A percentile compares a stretch with the other conserved stretches of the same genome.
These are phyloP conservation scores for Chlorophyllum brunneum DNA, from an alignment of 768 basidiomycete species.

Conservation along the genomic window DNA sequence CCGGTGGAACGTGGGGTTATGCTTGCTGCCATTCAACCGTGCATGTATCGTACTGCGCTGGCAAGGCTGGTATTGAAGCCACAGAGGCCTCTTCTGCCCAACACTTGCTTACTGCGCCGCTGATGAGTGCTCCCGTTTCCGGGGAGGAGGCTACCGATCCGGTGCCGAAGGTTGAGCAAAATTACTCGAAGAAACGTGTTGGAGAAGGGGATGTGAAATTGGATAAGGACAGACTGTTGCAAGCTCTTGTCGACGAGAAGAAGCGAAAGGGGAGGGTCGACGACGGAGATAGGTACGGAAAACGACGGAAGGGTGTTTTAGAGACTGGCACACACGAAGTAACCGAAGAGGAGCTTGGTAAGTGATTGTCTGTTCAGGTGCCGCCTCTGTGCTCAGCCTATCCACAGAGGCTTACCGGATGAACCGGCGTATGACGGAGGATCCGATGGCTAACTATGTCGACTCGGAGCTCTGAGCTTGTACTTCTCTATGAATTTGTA, in stretches of 20 bases:
- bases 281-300: slow-evolving; percentile 53
- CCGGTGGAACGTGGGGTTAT: slow-evolving; percentile 82
- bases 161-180: slow-evolving; percentile 51
- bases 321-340: slow-evolving; percentile 65
- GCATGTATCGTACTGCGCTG: slow-evolving; percentile 90
- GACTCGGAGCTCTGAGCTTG: slow-evolving; percentile 40
- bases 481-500: not conserved
- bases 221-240: slow-evolving; percentile 63
- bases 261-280: slow-evolving; percentile 63
- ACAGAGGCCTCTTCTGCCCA: slow-evolving; percentile 71
- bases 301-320: slow-evolving; percentile 51
- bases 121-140: slow-evolving; percentile 19
- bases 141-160: slow-evolving; percentile 21
- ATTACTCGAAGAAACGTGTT: slow-evolving; percentile 73
- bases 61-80: slow-evolving; percentile 78
- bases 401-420: slow-evolving; percentile 86
- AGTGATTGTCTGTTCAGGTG: slow-evolving; percentile 20
- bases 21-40: slow-evolving; percentile 89
- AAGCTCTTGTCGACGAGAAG: slow-evolving; percentile 74
- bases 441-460: slow-evolving; percentile 92
- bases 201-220: slow-evolving; percentile 81
- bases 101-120: slow-evolving; percentile 50
- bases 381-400: slow-evolving; percentile 11
- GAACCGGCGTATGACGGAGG: slow-evolving; percentile 68
- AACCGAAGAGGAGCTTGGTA: slow-evolving; percentile 84